phyloP scores from a whole-genome alignment of 768 basidiomycete species.

The Dictyophora rubrovolvata region DNA sequence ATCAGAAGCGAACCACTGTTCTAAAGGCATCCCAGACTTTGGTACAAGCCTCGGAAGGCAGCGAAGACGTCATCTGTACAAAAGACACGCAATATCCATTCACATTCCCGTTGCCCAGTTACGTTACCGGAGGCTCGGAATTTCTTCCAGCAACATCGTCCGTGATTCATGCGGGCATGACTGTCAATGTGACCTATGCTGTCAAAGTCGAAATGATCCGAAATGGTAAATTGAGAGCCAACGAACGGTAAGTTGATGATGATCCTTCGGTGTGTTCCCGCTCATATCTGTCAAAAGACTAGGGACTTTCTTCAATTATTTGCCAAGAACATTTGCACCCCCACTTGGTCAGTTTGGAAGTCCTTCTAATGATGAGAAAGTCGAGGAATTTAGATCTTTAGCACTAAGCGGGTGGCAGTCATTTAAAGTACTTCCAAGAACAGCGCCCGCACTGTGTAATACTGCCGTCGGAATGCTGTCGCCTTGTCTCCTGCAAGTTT shows the following conservation, averaged over 20 bases:
- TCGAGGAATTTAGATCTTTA: neutral
- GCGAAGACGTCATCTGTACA: conserved; percentile 9
- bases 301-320: conserved; percentile 5
- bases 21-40: conserved; percentile 21
- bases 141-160: conserved; percentile 31
- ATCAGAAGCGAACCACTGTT: conserved; percentile 19
- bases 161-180: conserved; percentile 21
- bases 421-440: neutral
- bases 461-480: neutral
- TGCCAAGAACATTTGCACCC: conserved; percentile 5
- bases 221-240: conserved; percentile 19
- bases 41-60: conserved; percentile 16
- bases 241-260: conserved; percentile 1
- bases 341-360: neutral
- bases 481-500: neutral
- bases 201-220: conserved; percentile 30
- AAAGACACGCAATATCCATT: conserved; percentile 24
- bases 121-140: conserved; percentile 19
- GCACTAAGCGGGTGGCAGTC: neutral
- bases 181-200: conserved; percentile 25
- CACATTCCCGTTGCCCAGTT: conserved; percentile 30
- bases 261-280: neutral
- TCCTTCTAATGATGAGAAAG: neutral
- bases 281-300: neutral
- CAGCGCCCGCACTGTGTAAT: neutral